Evolutionary conservation across 202 grass and related monocot species (phyloP).

Genomic region (Elaeis oleifera): DNA sequence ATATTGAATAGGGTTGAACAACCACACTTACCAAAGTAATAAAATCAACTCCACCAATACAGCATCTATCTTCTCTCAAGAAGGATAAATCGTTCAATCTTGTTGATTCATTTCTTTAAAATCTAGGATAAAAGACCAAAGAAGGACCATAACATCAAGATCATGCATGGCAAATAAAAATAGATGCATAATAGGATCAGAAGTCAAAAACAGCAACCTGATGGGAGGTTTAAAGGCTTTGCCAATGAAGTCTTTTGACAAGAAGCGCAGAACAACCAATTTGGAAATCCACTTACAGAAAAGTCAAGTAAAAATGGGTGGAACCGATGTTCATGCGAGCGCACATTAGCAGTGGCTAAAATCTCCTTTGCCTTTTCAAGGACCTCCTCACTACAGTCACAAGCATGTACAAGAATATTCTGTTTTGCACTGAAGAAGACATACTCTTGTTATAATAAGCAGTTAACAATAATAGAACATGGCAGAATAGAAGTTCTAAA

Average conservation of each 20-base stretch:
- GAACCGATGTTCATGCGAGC: conserved; percentile 42
- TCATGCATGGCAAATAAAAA: background rate
- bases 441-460: conserved; percentile 7
- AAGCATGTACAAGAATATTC: conserved; percentile 60
- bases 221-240: conserved; percentile 21
- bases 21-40: conserved; percentile 55
- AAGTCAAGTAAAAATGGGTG: conserved; percentile 68
- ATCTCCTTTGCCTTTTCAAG: conserved; percentile 71
- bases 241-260: conserved; percentile 44
- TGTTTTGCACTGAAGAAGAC: conserved; percentile 54
- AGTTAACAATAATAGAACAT: background rate
- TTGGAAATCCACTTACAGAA: conserved; percentile 51
- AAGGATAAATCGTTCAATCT: conserved; percentile 7
- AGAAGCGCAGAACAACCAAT: conserved; percentile 68
- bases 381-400: conserved; percentile 90
- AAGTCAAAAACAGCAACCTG: conserved; percentile 30
- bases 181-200: conserved; percentile 13
- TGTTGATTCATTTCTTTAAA: conserved; percentile 24
- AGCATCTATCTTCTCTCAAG: conserved; percentile 45
- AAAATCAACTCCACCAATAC: conserved; percentile 69
- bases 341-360: conserved; percentile 30
- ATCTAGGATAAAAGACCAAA: conserved; percentile 34
- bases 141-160: conserved; percentile 14
- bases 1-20: conserved; percentile 4
- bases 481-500: too few relatives aligned